A percentile compares a stretch with the other conserved stretches of the same genome.
phyloP scores from a whole-genome alignment of 495 filamentous ascomycete genomes.

The Hypoxylon trugodes region DNA sequence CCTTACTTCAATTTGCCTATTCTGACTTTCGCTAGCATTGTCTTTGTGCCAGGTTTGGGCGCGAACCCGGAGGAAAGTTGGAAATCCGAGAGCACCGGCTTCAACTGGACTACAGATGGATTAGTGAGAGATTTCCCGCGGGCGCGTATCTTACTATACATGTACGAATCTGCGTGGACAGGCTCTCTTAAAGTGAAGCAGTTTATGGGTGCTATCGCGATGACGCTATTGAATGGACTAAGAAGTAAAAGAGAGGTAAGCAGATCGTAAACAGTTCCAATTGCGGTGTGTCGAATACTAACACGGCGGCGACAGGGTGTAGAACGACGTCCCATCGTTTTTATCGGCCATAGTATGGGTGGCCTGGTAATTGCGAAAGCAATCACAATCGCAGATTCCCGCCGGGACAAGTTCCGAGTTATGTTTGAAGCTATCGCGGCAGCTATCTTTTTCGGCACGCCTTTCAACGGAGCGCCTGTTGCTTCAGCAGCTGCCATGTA shows the following conservation, averaged over 20 bases:
- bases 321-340: slow-evolving; percentile 66
- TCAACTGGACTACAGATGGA: slow-evolving; percentile 64
- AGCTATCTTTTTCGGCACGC: slow-evolving; percentile 50
- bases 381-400: slow-evolving; percentile 43
- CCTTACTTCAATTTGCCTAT: background rate
- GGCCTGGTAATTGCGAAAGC: slow-evolving; percentile 66
- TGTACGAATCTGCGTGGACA: slow-evolving; percentile 46
- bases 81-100: slow-evolving; percentile 61
- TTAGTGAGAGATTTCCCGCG: slow-evolving; percentile 43
- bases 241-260: slow-evolving; percentile 40
- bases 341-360: slow-evolving; percentile 73
- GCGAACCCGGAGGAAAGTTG: slow-evolving; percentile 69
- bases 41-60: slow-evolving; percentile 72
- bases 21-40: slow-evolving; percentile 49
- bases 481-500: slow-evolving; percentile 45
- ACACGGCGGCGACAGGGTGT: slow-evolving; percentile 37
- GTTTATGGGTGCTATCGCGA: slow-evolving; percentile 45
- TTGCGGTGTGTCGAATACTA: background rate
- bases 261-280: background rate
- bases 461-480: slow-evolving; percentile 44
- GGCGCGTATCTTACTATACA: slow-evolving; percentile 43
- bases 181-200: slow-evolving; percentile 47
- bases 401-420: slow-evolving; percentile 39
- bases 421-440: slow-evolving; percentile 50
- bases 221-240: slow-evolving; percentile 41